Conservation (phyloP, 2,329 filamentous ascomycete genomes). For the Fusarium pseudocircinatum region DNA sequence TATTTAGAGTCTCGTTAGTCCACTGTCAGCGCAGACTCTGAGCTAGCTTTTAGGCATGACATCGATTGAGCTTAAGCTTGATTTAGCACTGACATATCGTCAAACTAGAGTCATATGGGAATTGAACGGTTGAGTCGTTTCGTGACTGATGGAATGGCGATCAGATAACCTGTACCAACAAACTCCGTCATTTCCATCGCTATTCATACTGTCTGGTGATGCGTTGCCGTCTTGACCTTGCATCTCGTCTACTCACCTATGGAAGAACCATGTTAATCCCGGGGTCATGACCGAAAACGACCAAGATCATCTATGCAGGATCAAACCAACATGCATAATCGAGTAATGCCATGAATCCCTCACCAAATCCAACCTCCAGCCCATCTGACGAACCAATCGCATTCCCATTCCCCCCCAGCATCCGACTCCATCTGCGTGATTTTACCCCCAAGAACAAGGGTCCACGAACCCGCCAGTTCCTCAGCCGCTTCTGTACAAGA, state of each 20-base stretch:
- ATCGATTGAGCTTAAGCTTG: neutral
- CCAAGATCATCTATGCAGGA: neutral
- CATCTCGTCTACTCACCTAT: neutral
- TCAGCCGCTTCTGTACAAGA: neutral
- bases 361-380: neutral
- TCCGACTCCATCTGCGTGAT: slow-evolving; percentile 1
- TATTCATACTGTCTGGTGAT: neutral
- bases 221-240: neutral
- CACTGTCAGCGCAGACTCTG: neutral
- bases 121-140: neutral
- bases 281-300: neutral
- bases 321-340: neutral
- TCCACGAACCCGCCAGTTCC: too few relatives aligned
- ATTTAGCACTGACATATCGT: neutral
- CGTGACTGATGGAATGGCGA: neutral
- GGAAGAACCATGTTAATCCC: neutral
- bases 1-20: neutral
- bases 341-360: neutral
- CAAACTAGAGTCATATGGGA: neutral
- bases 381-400: neutral
- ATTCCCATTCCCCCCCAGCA: neutral
- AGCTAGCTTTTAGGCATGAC: neutral
- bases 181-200: accelerated
- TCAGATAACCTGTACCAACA: neutral
- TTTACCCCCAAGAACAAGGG: neutral